phyloP scores from a whole-genome alignment of 371 early-diverging fungal species.

The Mortierella sp. region DNA sequence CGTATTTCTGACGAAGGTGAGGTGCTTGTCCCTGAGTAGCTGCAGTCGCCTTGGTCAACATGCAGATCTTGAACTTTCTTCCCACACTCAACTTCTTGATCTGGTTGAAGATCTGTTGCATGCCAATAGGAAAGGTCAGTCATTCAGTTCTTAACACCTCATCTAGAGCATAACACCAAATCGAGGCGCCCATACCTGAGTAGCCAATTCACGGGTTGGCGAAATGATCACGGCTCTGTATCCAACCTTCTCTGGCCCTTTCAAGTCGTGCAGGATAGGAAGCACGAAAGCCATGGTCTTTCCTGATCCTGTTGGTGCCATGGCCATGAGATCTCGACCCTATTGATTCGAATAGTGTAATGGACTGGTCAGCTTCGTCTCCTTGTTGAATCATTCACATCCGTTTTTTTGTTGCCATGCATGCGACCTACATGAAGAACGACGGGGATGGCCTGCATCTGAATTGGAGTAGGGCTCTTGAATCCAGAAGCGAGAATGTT shows the following conservation, averaged over 20 bases:
- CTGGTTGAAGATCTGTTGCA: slow-evolving; percentile 77
- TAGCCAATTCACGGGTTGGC: slow-evolving; percentile 98
- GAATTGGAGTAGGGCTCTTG: slow-evolving; percentile 95
- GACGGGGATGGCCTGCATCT: slow-evolving; percentile 93
- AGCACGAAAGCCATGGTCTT: slow-evolving; percentile 97
- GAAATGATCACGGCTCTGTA: slow-evolving; percentile 92
- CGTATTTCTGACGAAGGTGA: slow-evolving; percentile 76
- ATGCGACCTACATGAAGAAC: slow-evolving; percentile 66
- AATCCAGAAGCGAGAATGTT: slow-evolving; percentile 76
- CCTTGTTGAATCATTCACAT: not conserved
- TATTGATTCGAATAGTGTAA: slow-evolving; percentile 17
- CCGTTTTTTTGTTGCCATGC: too few species aligned
- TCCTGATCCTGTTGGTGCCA: slow-evolving; percentile 98
- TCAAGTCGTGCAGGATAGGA: slow-evolving; percentile 89
- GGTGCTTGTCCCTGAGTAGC: slow-evolving; percentile 75
- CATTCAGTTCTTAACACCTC: not conserved
- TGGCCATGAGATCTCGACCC: slow-evolving; percentile 91
- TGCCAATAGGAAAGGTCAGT: not conserved
- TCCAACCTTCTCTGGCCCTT: slow-evolving; percentile 78
- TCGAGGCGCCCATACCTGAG: slow-evolving; percentile 73
- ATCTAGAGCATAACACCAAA: not conserved
- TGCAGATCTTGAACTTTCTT: slow-evolving; percentile 77
- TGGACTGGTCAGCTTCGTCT: not conserved
- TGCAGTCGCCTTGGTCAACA: slow-evolving; percentile 82
- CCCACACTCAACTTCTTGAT: slow-evolving; percentile 75